A percentile compares a stretch with the other conserved stretches of the same genome.
phyloP scores from a whole-genome alignment of 164 flowering plant genomes.

The Kalanchoe fedtschenkoi region DNA sequence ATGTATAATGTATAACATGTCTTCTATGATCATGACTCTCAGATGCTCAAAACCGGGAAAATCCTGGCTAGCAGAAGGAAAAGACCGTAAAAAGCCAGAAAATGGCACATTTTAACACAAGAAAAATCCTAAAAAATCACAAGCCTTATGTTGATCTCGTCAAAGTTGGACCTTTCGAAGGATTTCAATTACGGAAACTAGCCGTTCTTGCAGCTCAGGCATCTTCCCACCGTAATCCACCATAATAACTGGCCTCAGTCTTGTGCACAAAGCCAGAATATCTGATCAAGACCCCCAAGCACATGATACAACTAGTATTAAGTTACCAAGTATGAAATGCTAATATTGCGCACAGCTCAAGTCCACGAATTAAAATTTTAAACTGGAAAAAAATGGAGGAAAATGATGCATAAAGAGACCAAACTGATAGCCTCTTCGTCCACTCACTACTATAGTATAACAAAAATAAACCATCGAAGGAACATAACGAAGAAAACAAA shows the following conservation, averaged over 20 bases:
- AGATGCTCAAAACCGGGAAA: conserved; percentile 45
- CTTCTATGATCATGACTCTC: conserved; percentile 76
- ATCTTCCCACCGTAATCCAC: conserved; percentile 95
- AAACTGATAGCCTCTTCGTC: too few relatives aligned
- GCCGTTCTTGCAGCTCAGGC: conserved; percentile 68
- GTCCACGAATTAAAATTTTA: too few relatives aligned
- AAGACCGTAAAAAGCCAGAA: background rate
- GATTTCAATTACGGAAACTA: conserved; percentile 40
- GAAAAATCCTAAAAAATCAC: background rate
- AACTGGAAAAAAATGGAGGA: too few relatives aligned
- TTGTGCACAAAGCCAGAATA: conserved; percentile 65
- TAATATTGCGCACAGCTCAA: too few relatives aligned
- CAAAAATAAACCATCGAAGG: too few relatives aligned
- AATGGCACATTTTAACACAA: background rate
- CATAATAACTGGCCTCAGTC: conserved; percentile 86
- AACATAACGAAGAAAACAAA: background rate
- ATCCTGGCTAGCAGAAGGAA: conserved; percentile 45
- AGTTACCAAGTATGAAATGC: too few relatives aligned
- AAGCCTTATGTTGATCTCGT: too few relatives aligned
- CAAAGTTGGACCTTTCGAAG: conserved; percentile 20
- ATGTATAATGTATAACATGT: conserved; percentile 81
- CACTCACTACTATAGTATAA: too few relatives aligned
- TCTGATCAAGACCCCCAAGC: conserved; percentile 32
- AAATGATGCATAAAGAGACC: too few relatives aligned
- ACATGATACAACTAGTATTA: background rate